These are phyloP conservation scores for Gleditsia sinensis DNA, from an alignment of 306 rosid species.

Conservation along the genomic window DNA sequence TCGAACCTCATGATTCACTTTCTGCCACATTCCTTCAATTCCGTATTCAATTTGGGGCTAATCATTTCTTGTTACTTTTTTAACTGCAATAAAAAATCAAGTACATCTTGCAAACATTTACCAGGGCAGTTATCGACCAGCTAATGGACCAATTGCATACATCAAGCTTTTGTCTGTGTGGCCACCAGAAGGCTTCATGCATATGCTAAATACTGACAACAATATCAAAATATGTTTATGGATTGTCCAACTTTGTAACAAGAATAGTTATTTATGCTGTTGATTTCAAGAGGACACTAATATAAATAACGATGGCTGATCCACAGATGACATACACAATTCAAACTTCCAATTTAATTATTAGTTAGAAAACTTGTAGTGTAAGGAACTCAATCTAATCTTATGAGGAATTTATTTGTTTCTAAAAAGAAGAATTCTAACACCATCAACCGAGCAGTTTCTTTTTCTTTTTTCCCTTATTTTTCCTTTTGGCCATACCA, in stretches of 20 bases:
- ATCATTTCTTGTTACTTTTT: not conserved
- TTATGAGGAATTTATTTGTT: not conserved
- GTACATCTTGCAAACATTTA: not conserved
- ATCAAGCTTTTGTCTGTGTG: not conserved
- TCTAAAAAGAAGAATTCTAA: not conserved
- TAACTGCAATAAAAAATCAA: not conserved
- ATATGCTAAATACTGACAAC: not conserved
- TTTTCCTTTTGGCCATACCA: not conserved
- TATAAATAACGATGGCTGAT: not conserved
- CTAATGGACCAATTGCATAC: not conserved
- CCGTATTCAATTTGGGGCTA: not conserved
- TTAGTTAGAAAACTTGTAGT: not conserved
- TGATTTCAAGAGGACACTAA: not conserved
- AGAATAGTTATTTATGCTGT: not conserved
- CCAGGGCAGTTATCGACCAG: not conserved
- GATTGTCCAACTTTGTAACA: not conserved
- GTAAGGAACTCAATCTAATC: constrained; percentile 14
- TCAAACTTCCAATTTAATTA: constrained; percentile 15
- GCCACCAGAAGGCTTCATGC: not conserved
- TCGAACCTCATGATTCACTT: not conserved
- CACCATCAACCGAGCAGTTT: not conserved
- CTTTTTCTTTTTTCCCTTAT: not conserved
- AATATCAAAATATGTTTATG: not conserved
- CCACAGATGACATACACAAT: not conserved
- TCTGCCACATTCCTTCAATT: not conserved